phyloP scores from a whole-genome alignment of 2,329 filamentous ascomycete species.

The Exophiala sp. region DNA sequence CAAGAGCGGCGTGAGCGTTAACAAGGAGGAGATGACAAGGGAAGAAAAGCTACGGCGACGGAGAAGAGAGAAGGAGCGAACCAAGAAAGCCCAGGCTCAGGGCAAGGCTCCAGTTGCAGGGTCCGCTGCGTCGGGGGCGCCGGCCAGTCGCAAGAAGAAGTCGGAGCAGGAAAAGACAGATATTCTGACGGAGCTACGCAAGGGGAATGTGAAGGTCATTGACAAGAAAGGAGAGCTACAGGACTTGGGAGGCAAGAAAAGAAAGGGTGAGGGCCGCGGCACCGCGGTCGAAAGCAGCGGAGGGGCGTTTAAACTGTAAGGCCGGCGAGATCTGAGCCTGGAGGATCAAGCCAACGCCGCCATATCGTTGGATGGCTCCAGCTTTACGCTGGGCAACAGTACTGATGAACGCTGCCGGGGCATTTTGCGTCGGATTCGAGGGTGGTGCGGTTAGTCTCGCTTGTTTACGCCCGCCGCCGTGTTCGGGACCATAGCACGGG shows the following conservation, averaged over 20 bases:
- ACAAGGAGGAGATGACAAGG: conserved; percentile 77
- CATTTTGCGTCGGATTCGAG: too few species aligned
- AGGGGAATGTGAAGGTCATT: conserved; percentile 85
- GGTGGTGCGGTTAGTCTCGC: too few species aligned
- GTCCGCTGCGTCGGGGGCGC: conserved; percentile 33
- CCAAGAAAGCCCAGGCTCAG: conserved; percentile 56
- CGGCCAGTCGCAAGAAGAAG: conserved; percentile 28
- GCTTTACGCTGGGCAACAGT: background rate
- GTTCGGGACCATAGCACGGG: too few species aligned
- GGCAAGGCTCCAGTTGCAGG: conserved; percentile 39
- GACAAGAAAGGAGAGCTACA: conserved; percentile 81
- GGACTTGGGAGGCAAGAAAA: conserved; percentile 77
- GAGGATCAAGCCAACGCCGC: too few species aligned
- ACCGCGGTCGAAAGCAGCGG: background rate
- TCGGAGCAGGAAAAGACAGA: conserved; percentile 44
- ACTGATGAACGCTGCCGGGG: too few species aligned
- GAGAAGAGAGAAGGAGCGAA: conserved; percentile 78
- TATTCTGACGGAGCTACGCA: conserved; percentile 64
- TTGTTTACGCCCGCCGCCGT: too few species aligned
- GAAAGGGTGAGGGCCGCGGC: conserved; percentile 31
- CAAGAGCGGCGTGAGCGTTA: conserved; percentile 50
- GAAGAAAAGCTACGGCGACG: conserved; percentile 75
- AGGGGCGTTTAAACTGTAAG: conserved; percentile 14
- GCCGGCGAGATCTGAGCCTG: too few species aligned
- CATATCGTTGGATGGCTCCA: too few species aligned